Conservation (phyloP, 1,284 basidiomycete species). For the Kwoniella shivajii region DNA sequence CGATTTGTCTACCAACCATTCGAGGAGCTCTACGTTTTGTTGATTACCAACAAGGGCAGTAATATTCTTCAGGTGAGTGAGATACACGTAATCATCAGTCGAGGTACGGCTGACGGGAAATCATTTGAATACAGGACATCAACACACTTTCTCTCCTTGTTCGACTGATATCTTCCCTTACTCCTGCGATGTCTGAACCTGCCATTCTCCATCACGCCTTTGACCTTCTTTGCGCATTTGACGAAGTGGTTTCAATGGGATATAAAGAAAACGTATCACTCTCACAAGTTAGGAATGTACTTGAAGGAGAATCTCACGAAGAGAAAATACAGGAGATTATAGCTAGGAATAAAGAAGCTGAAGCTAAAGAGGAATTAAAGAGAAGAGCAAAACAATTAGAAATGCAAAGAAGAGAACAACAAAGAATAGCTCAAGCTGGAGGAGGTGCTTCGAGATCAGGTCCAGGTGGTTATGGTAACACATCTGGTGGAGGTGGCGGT, state of each 20-base stretch:
- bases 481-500: constrained; percentile 51
- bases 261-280: constrained; percentile 93
- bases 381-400: constrained; percentile 97
- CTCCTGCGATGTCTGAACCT: constrained; percentile 73
- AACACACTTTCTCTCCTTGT: constrained; percentile 93
- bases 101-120: constrained; percentile 1
- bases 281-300: constrained; percentile 83
- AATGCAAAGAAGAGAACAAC: constrained; percentile 93
- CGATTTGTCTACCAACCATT: constrained; percentile 98
- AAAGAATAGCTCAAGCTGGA: constrained; percentile 60
- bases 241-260: constrained; percentile 93
- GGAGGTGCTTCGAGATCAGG: constrained; percentile 57
- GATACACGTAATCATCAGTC: neutral
- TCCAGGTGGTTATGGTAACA: constrained; percentile 24
- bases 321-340: constrained; percentile 99
- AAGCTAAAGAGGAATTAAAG: constrained; percentile 99
- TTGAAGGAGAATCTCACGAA: constrained; percentile 99
- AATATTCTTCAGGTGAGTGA: constrained; percentile 78
- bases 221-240: constrained; percentile 92
- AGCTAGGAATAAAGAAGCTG: constrained; percentile 97
- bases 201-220: constrained; percentile 92
- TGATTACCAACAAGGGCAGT: constrained; percentile 97
- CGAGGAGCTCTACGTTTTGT: constrained; percentile 95
- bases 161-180: constrained; percentile 90
- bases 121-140: constrained; percentile 68